Base-by-base conservation (phyloP, 1,284 basidiomycete species). In the Tylopilus orsonianus region DNA sequence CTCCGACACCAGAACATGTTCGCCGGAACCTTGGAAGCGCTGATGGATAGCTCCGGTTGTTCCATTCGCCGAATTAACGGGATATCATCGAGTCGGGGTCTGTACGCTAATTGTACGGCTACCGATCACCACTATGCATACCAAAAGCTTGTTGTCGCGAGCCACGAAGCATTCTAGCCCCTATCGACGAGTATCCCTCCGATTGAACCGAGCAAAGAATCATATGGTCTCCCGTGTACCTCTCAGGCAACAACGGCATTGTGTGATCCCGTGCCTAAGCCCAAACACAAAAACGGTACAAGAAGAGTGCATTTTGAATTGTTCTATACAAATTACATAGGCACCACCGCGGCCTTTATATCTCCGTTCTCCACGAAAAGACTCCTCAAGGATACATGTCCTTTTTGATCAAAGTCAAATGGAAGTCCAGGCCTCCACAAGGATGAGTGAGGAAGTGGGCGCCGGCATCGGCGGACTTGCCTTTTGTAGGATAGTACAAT, bases 311-410 rank as follows among this genome's bases (percentile, higher is more conserved):
- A 47, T 9, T 26, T 41, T 49, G 34, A 34, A 54, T 24, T 32
- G 43, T 32, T 18, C n/a, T n/a, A 29, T 32, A 40, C 39, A 9
- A 43, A 43, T 34, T 29, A 43, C n/a, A 24, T 19, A 43, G 40
- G 46, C 29, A 56, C 41, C 27, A 35, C 56, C 53, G 56, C 56
- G 54, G 59, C 33, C 20, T 53, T 44, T 39, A 35, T 33, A 54
- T 44, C 50, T 50, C 59, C 54, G 55, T 57, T 34, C 46, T 46
- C 40, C 49, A 42, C 41, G 26, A 20, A 14, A 2, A 20, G 12
- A 2, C 22, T 10, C 10, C 19, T 26, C 35, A 24, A 44, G 39
- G 45, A 42, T 37, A 23, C 32, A 18, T 27, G 23, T 41, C 45
- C 34, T 37, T 47, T 47, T 53, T 46, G 40, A 49, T 38, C 29